These are phyloP conservation scores for Geotrichum restrictum DNA, from an alignment of 1,139 yeast genomes.

Conservation along the genomic window DNA sequence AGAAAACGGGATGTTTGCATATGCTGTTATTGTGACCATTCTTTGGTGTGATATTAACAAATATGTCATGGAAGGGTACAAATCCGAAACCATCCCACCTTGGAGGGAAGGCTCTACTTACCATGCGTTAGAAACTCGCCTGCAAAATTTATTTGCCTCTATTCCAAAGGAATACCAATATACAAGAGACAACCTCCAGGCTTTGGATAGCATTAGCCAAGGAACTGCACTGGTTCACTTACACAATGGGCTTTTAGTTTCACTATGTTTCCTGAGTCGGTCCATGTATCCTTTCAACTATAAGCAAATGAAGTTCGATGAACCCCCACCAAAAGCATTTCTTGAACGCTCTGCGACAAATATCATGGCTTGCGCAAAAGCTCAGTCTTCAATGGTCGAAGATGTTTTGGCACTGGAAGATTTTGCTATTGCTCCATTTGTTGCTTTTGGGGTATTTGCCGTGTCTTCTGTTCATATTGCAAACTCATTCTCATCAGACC, in stretches of 20 bases:
- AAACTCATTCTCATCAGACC: conserved; percentile 36
- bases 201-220: conserved; percentile 26
- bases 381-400: conserved; percentile 33
- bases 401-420: conserved; percentile 36
- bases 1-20: conserved; percentile 30
- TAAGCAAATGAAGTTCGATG: conserved; percentile 19
- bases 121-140: conserved; percentile 17
- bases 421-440: conserved; percentile 39
- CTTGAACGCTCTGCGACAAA: conserved; percentile 32
- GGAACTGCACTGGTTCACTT: conserved; percentile 32
- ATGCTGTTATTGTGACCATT: conserved; percentile 33
- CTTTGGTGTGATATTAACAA: conserved; percentile 38
- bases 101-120: conserved; percentile 28
- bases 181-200: conserved; percentile 26
- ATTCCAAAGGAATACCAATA: conserved; percentile 30
- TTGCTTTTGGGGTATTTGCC: conserved; percentile 39
- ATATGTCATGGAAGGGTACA: conserved; percentile 28
- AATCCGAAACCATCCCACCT: conserved; percentile 26
- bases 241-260: conserved; percentile 29
- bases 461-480: conserved; percentile 40
- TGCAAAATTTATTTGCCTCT: conserved; percentile 20
- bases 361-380: conserved; percentile 36
- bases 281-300: conserved; percentile 28
- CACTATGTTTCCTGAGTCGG: conserved; percentile 30
- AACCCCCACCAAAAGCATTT: conserved; percentile 33